A percentile compares a stretch with the other conserved stretches of the same genome.
Evolutionary conservation across 2,329 filamentous ascomycete species (phyloP).

Genomic region (Alternaria ventricosa): DNA sequence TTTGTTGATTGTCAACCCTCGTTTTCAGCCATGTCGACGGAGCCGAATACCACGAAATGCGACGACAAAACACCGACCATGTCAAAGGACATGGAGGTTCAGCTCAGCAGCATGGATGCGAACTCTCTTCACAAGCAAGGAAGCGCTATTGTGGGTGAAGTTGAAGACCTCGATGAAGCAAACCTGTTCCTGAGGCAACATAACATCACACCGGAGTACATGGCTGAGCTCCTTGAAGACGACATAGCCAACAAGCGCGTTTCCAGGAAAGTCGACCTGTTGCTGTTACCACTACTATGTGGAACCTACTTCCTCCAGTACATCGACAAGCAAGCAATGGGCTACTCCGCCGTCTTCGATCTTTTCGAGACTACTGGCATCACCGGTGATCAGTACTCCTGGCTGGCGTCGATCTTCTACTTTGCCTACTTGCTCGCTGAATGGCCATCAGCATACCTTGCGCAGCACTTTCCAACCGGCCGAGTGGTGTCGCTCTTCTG

Average conservation of each 20-base stretch:
- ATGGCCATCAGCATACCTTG: slow-evolving; percentile 29
- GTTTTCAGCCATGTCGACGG: background rate
- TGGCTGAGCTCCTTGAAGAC: slow-evolving; percentile 57
- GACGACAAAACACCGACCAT: background rate
- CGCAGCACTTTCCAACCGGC: slow-evolving; percentile 44
- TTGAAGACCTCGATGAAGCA: slow-evolving; percentile 55
- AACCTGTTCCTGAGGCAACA: slow-evolving; percentile 59
- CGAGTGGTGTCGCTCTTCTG: slow-evolving; percentile 35
- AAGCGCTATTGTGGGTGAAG: slow-evolving; percentile 25
- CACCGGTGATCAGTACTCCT: slow-evolving; percentile 57
- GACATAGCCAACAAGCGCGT: slow-evolving; percentile 39
- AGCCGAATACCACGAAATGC: background rate
- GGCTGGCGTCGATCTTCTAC: slow-evolving; percentile 65
- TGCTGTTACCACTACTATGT: slow-evolving; percentile 60
- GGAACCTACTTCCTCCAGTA: slow-evolving; percentile 61
- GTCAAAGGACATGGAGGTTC: slow-evolving; percentile 1
- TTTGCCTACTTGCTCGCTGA: slow-evolving; percentile 47
- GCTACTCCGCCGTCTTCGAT: slow-evolving; percentile 64
- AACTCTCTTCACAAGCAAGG: slow-evolving; percentile 2
- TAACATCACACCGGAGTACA: slow-evolving; percentile 52
- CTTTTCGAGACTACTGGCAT: slow-evolving; percentile 59
- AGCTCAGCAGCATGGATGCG: background rate
- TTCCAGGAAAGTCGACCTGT: slow-evolving; percentile 57
- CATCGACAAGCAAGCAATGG: slow-evolving; percentile 63
- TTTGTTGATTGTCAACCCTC: background rate